Evolutionary conservation across 805 yeast species (phyloP).

Genomic region (Lipomyces yamadae): DNA sequence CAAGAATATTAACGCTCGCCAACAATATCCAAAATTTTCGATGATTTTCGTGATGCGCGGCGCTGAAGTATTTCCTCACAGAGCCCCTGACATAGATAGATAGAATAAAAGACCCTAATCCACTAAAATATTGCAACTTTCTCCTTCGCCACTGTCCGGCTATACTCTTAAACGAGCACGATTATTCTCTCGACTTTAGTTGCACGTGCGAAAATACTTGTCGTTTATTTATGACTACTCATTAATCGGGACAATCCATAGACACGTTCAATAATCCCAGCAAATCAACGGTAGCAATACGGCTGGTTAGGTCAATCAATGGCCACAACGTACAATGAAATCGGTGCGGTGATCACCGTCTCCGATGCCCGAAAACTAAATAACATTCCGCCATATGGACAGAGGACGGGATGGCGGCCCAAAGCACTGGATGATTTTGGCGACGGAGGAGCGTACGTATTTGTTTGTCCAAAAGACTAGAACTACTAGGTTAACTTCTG

Average conservation of each 20-base stretch:
- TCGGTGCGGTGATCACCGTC: constrained; percentile 21
- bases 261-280: background rate
- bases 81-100: too few relatives aligned
- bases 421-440: constrained; percentile 41
- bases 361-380: background rate
- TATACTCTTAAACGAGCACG: background rate
- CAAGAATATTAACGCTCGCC: too few relatives aligned
- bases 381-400: constrained; percentile 41
- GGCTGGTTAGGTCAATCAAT: background rate
- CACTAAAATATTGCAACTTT: background rate
- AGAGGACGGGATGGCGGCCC: constrained; percentile 42
- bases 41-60: constrained; percentile 2
- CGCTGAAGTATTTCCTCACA: background rate
- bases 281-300: background rate
- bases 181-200: background rate
- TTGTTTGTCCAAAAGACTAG: background rate
- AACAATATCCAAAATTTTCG: too few relatives aligned
- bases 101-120: background rate
- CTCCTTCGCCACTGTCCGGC: too few relatives aligned
- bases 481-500: background rate
- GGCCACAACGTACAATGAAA: constrained; percentile 22
- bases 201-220: background rate
- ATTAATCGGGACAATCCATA: background rate
- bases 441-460: constrained; percentile 46
- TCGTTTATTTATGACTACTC: background rate